phyloP scores from a whole-genome alignment of 108 stramenopile species.

The Epithemia pelagica region DNA sequence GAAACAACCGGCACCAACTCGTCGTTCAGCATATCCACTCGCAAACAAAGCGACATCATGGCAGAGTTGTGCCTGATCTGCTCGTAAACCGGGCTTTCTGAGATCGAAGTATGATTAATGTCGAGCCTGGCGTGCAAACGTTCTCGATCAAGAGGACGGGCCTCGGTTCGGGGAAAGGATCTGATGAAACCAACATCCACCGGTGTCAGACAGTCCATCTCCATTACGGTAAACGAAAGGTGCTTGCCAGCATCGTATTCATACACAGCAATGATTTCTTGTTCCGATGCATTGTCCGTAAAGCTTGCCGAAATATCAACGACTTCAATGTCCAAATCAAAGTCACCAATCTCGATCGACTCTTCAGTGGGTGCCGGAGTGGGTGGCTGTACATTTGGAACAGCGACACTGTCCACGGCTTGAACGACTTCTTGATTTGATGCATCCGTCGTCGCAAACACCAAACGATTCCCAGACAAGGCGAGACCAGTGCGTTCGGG shows the following conservation, averaged over 20 bases:
- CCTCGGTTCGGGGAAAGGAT: neutral
- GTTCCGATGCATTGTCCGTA: neutral
- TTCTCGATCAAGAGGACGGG: neutral
- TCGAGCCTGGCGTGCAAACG: neutral
- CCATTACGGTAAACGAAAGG: neutral
- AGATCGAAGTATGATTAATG: neutral
- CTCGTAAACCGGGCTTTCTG: neutral
- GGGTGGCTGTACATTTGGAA: neutral
- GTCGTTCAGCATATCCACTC: neutral
- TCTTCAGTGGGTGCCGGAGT: neutral
- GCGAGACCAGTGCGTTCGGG: neutral
- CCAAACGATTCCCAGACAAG: neutral
- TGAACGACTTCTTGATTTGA: neutral
- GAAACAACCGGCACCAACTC: neutral
- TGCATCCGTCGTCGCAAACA: neutral
- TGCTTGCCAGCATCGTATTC: neutral
- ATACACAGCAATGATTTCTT: neutral
- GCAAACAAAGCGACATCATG: neutral
- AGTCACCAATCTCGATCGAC: neutral
- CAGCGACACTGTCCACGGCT: neutral
- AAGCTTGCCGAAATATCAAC: neutral
- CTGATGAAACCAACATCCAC: neutral
- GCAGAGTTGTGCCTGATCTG: neutral
- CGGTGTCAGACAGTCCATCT: neutral
- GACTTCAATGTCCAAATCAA: neutral